Evolutionary conservation across 2,329 filamentous ascomycete genomes (phyloP).

Genomic region (Venturia carpophila): DNA sequence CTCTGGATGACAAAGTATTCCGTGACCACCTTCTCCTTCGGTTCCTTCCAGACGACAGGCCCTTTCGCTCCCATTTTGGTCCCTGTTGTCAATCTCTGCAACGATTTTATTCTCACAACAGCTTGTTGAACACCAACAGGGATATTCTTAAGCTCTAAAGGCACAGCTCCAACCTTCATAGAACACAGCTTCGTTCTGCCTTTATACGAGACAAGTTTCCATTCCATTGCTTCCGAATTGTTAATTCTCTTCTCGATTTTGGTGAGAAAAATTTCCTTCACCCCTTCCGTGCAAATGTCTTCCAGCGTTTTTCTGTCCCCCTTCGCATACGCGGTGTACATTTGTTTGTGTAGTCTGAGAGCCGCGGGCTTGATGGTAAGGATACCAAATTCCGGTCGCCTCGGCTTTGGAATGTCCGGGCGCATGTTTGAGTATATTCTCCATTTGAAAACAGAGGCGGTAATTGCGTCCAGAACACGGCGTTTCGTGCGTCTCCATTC

Average conservation of each 20-base stretch:
- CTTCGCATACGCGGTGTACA: conserved; percentile 11
- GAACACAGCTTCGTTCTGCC: background rate
- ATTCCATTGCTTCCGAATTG: background rate
- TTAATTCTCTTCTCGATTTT: background rate
- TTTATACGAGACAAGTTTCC: conserved; percentile 5
- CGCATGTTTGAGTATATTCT: background rate
- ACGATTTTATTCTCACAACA: conserved; percentile 2
- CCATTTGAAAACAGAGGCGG: background rate
- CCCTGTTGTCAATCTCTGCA: conserved; percentile 8
- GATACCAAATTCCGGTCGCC: background rate
- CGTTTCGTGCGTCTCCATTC: conserved; percentile 4
- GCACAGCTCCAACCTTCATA: conserved; percentile 3
- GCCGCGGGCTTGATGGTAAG: conserved; percentile 11
- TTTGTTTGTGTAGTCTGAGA: conserved; percentile 10
- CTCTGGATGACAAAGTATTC: conserved; percentile 17
- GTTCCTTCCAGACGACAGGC: conserved; percentile 6
- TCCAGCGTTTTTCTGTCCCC: conserved; percentile 4
- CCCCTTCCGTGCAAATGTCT: conserved; percentile 4
- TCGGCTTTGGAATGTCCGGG: background rate
- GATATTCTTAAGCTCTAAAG: background rate
- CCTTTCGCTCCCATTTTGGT: background rate
- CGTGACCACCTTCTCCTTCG: conserved; percentile 7
- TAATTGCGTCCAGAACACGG: background rate
- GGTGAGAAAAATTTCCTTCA: background rate
- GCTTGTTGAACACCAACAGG: conserved; percentile 9